Percentiles rank a stretch among this genome's conserved stretches.
Conservation (phyloP, 352 stramenopile genomes). For the Blastocystis sp. region DNA sequence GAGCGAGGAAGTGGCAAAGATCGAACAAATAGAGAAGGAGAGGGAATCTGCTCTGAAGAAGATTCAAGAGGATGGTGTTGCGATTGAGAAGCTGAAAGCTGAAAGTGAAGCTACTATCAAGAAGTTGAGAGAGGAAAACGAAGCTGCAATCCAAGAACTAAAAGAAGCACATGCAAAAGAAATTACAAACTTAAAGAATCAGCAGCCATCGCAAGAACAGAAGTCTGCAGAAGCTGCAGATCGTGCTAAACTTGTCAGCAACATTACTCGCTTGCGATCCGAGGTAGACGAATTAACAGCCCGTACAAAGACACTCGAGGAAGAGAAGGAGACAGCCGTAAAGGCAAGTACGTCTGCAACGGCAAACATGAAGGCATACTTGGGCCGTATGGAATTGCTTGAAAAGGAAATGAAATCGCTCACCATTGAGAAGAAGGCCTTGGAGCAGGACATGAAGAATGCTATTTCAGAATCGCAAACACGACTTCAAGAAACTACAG, state of each 20-base stretch:
- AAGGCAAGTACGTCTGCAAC: neutral
- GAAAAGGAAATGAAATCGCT: neutral
- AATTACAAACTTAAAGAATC: neutral
- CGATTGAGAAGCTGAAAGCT: neutral
- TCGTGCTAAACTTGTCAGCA: neutral
- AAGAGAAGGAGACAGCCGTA: neutral
- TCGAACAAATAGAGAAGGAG: neutral
- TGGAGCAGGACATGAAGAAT: slow-evolving; percentile 49
- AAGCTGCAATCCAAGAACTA: neutral
- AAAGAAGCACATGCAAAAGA: neutral
- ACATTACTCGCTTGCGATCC: neutral
- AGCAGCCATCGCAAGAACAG: neutral
- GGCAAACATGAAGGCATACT: neutral
- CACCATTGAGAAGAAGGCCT: neutral
- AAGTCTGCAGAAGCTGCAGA: neutral
- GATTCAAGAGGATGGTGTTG: neutral
- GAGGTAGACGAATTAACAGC: neutral
- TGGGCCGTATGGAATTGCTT: neutral
- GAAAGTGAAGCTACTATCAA: neutral
- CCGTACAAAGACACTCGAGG: neutral
- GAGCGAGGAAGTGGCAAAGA: neutral
- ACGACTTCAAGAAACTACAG: neutral
- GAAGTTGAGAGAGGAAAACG: neutral
- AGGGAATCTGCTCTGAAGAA: neutral
- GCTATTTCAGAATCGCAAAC: neutral